Evolutionary conservation across 2,329 filamentous ascomycete species (phyloP).

Genomic region (Dactylella cylindrospora): DNA sequence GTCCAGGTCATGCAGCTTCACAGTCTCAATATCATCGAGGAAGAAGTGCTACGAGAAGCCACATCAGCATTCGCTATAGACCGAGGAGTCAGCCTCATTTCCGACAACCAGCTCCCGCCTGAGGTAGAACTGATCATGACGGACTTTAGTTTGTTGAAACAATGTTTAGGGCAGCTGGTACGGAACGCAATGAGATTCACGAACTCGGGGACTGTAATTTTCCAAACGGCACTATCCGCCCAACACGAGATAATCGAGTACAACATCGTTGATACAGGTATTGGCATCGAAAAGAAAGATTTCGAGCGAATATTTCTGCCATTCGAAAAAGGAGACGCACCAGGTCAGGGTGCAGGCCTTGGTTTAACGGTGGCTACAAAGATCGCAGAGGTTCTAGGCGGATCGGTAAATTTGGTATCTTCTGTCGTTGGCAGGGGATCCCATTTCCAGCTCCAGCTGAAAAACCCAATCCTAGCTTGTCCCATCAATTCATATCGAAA

Average conservation of each 20-base stretch:
- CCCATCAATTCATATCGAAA: conserved; percentile 13
- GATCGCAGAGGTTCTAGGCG: conserved; percentile 53
- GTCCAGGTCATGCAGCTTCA: conserved; percentile 50
- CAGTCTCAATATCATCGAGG: conserved; percentile 50
- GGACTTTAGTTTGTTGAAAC: conserved; percentile 53
- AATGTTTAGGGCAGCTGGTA: conserved; percentile 54
- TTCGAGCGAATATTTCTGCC: conserved; percentile 54
- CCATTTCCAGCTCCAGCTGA: conserved; percentile 53
- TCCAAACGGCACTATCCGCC: conserved; percentile 50
- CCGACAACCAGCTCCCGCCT: conserved; percentile 50
- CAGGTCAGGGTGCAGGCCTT: conserved; percentile 54
- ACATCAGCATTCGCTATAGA: conserved; percentile 34
- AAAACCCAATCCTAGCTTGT: conserved; percentile 48
- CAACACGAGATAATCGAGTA: conserved; percentile 51
- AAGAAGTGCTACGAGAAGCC: conserved; percentile 50
- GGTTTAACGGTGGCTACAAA: conserved; percentile 55
- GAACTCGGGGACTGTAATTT: conserved; percentile 51
- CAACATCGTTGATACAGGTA: conserved; percentile 55
- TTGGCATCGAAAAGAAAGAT: conserved; percentile 52
- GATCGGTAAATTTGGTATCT: conserved; percentile 52
- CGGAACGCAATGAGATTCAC: conserved; percentile 55
- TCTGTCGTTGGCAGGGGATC: conserved; percentile 53
- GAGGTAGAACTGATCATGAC: conserved; percentile 50
- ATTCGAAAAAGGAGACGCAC: conserved; percentile 54
- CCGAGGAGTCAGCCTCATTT: conserved; percentile 50